phyloP scores from a whole-genome alignment of 108 stramenopile genomes.

The Nannochloropsis gaditana region DNA sequence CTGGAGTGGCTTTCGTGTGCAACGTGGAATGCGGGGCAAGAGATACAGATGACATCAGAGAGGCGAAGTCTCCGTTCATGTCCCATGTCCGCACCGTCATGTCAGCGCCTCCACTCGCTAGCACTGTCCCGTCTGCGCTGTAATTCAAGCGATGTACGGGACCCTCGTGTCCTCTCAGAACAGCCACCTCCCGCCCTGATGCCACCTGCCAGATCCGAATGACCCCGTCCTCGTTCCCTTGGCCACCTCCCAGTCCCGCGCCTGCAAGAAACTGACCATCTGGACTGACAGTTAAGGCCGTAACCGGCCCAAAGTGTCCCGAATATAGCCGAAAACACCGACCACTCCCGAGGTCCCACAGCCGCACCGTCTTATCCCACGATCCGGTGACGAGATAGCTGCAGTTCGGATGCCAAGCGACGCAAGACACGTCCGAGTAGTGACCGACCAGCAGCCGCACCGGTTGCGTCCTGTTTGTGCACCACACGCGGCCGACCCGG shows the following conservation, averaged over 20 bases:
- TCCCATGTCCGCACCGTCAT: slow-evolving; percentile 35
- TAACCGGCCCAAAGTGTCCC: slow-evolving; percentile 52
- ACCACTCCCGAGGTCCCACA: slow-evolving; percentile 88
- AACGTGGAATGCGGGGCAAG: background rate
- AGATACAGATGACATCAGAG: background rate
- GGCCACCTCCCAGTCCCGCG: background rate
- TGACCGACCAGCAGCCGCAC: slow-evolving; percentile 88
- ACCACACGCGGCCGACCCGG: slow-evolving; percentile 84
- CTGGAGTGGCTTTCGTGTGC: background rate
- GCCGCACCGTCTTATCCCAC: slow-evolving; percentile 80
- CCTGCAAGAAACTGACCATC: slow-evolving; percentile 25
- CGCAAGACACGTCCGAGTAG: slow-evolving; percentile 71
- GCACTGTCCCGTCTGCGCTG: slow-evolving; percentile 27
- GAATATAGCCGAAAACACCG: slow-evolving; percentile 72
- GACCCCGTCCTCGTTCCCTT: slow-evolving; percentile 23
- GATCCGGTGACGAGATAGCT: slow-evolving; percentile 84
- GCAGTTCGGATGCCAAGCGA: slow-evolving; percentile 87
- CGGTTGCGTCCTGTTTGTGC: slow-evolving; percentile 74
- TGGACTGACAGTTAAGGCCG: slow-evolving; percentile 34
- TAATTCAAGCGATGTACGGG: slow-evolving; percentile 20
- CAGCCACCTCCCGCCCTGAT: slow-evolving; percentile 22
- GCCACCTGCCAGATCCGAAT: slow-evolving; percentile 33
- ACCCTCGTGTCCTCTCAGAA: slow-evolving; percentile 27
- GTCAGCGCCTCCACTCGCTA: slow-evolving; percentile 31
- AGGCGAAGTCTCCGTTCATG: background rate